Evolutionary conservation across 2,329 filamentous ascomycete species (phyloP), one percentile per base, ranked within the genome.

Genomic region (Pseudopithomyces maydicus): DNA sequence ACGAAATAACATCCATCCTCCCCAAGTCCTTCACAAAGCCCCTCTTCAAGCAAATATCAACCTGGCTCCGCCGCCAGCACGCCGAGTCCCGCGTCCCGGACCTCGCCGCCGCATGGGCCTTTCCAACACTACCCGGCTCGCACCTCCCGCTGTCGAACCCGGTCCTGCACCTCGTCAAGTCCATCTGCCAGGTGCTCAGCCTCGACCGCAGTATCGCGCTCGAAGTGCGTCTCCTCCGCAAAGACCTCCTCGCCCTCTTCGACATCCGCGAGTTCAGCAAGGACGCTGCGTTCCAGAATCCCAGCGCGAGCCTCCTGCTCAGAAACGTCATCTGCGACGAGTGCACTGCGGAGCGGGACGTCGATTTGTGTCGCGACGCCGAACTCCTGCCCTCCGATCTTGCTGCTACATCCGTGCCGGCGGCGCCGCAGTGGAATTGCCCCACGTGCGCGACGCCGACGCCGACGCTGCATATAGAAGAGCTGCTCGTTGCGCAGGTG

Each of bases 261-360:
- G 95, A 99, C 55, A 88, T 99, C 52, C 90, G 92, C 66, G 95
- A 99, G 76, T 99, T 99, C 80, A 90, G 89, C 74, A 84, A 88
- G 52, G 91, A 94, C 54, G 94, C 90, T n/a, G 84, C 88, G 2
- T 99, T 98, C 75, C 82, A 85, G 58, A 98, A 98, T 73, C 94
- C 95, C 0, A 90, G 87, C 50, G 87, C 90, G 54, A 88, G 84
- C 43, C 83, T 98, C 3, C 85, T 85, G 62, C 80, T 99, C 4
- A 74, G 83, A 3, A 90, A 94, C 70, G 79, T 97, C 32, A 90
- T 91, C 59, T 99, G 95, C 76, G 88, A 93, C 64, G 91, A 91
- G 72, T 99, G 95, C 80, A 97, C 93, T 44, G 87, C 95, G 77
- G 86, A 90, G 12, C 87, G 92, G 32, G 93, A 98, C 69, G 82